phyloP scores from a whole-genome alignment of 2,329 filamentous ascomycete species.

The Aspergillus costaricaensis region DNA sequence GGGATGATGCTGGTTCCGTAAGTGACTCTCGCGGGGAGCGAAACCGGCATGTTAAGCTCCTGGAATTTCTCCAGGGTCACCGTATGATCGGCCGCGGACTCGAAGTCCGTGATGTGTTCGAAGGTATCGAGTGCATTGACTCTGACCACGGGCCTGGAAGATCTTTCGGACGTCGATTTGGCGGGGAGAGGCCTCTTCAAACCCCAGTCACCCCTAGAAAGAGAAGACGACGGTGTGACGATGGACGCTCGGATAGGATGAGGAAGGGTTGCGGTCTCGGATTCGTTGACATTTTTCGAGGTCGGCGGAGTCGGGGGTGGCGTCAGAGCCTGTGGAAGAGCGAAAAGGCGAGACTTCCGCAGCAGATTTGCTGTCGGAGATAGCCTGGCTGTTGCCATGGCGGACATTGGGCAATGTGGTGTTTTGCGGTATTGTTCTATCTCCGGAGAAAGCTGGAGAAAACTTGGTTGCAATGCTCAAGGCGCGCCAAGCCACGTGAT shows the following conservation, averaged over 20 bases:
- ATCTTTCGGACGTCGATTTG: slow-evolving; percentile 70
- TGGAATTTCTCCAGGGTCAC: slow-evolving; percentile 83
- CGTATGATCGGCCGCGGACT: slow-evolving; percentile 77
- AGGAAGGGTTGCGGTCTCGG: slow-evolving; percentile 70
- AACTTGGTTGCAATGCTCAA: slow-evolving; percentile 32
- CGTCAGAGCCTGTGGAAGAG: slow-evolving; percentile 75
- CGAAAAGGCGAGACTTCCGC: slow-evolving; percentile 85
- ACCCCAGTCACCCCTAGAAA: slow-evolving; percentile 84
- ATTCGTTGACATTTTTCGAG: slow-evolving; percentile 53
- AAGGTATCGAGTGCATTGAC: slow-evolving; percentile 78
- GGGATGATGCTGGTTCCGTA: slow-evolving; percentile 32
- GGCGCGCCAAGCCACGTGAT: slow-evolving; percentile 25
- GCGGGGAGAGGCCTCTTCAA: slow-evolving; percentile 81
- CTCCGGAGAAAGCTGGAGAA: slow-evolving; percentile 28
- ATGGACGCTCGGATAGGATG: slow-evolving; percentile 85
- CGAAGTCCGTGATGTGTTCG: slow-evolving; percentile 87
- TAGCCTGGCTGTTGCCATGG: slow-evolving; percentile 48
- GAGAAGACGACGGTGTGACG: slow-evolving; percentile 71
- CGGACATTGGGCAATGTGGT: slow-evolving; percentile 27
- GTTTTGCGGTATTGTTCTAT: slow-evolving; percentile 17
- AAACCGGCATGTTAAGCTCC: slow-evolving; percentile 74
- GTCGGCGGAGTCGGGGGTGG: slow-evolving; percentile 57
- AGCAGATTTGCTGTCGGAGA: slow-evolving; percentile 70
- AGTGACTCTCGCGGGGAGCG: slow-evolving; percentile 47
- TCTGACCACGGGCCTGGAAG: slow-evolving; percentile 71